Evolutionary conservation across 371 early-diverging fungal species (phyloP).

Genomic region (Haplosporangium sp.): DNA sequence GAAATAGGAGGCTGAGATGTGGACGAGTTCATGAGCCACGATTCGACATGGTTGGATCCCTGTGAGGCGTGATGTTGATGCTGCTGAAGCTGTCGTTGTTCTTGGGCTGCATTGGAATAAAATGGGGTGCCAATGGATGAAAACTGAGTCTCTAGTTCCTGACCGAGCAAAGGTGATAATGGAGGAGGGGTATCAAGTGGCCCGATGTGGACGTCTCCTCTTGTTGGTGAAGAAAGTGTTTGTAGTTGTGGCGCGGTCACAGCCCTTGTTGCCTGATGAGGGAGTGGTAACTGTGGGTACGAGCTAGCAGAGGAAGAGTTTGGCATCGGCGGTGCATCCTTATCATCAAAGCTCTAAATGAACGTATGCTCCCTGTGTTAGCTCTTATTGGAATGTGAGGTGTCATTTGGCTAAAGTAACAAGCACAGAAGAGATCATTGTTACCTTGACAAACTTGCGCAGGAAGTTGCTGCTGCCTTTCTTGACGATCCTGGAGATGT

Average conservation of each 20-base stretch:
- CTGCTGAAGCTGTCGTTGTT: not conserved
- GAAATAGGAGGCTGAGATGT: not conserved
- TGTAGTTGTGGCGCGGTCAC: slow-evolving; percentile 19
- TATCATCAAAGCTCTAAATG: slow-evolving; percentile 48
- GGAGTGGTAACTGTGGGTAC: slow-evolving; percentile 3
- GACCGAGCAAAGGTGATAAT: slow-evolving; percentile 34
- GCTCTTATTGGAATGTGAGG: not conserved
- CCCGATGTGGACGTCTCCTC: slow-evolving; percentile 8
- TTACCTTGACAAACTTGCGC: slow-evolving; percentile 47
- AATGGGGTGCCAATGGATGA: not conserved
- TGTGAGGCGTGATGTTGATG: slow-evolving; percentile 6
- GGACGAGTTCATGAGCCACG: slow-evolving; percentile 25
- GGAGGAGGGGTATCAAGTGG: slow-evolving; percentile 45
- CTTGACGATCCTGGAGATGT: slow-evolving; percentile 38
- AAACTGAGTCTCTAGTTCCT: slow-evolving; percentile 23
- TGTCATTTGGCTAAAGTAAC: not conserved
- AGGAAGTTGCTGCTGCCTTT: slow-evolving; percentile 54
- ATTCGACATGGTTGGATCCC: slow-evolving; percentile 11
- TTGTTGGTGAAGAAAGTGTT: slow-evolving; percentile 4
- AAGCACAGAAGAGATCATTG: not conserved
- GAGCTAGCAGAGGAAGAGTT: slow-evolving; percentile 7
- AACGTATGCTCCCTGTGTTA: too few species aligned
- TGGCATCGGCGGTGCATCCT: slow-evolving; percentile 48
- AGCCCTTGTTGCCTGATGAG: not conserved
- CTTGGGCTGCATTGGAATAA: not conserved